phyloP scores from a whole-genome alignment of 345 rosid genomes.

The Populus ilicifolia region DNA sequence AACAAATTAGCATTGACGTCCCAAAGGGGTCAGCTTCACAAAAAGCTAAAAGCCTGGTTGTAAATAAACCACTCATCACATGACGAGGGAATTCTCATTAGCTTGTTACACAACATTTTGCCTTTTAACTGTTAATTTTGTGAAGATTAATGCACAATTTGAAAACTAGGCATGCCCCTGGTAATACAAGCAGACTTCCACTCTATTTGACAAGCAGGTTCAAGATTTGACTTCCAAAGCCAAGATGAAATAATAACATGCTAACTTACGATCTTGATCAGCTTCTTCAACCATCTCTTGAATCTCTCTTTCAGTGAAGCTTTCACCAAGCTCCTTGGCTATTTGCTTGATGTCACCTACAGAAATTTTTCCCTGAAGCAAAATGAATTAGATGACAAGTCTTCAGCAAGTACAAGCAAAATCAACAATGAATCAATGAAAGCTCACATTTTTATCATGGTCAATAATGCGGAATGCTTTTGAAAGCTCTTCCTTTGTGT shows the following conservation, averaged over 20 bases:
- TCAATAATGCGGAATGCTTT: slow-evolving; percentile 82
- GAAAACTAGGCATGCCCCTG: not conserved
- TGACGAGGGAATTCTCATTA: not conserved
- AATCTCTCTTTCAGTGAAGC: slow-evolving; percentile 63
- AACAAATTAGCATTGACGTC: not conserved
- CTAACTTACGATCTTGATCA: slow-evolving; percentile 64
- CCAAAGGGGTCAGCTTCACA: too few species aligned
- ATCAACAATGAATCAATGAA: slow-evolving; percentile 2
- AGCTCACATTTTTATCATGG: slow-evolving; percentile 68
- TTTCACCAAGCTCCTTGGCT: slow-evolving; percentile 74
- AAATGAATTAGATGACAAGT: not conserved
- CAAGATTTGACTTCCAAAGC: not conserved
- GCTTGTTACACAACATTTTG: not conserved
- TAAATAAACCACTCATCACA: not conserved
- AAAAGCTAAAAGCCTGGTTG: not conserved
- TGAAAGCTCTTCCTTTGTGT: slow-evolving; percentile 79
- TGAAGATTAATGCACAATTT: not conserved
- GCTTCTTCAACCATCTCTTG: slow-evolving; percentile 84
- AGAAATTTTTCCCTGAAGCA: slow-evolving; percentile 70
- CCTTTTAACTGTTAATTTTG: not conserved
- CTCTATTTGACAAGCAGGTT: not conserved
- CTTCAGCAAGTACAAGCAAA: slow-evolving; percentile 3
- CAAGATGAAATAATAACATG: not conserved
- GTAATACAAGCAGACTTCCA: not conserved
- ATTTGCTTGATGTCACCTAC: slow-evolving; percentile 51